Base-by-base conservation (phyloP, 306 rosid genomes). In the Acacia acuminata region DNA sequence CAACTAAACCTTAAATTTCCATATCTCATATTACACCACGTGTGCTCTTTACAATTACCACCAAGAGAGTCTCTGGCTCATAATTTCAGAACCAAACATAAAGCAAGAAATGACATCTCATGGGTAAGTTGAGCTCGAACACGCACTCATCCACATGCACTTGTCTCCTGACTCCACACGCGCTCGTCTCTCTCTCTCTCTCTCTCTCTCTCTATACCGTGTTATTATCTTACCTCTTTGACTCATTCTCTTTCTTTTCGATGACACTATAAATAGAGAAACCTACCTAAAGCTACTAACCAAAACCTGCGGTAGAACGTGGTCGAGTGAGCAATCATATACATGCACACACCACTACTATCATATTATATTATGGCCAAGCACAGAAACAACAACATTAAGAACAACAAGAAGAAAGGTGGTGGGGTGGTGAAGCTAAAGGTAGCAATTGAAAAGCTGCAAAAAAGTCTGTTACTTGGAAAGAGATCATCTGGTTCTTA, bases 361-460 rank as follows among this genome's bases (percentile, higher is more conserved):
- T 44, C 13, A 22, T 43, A 43, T 22, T 44, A 43, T 71, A 71
- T 40, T 8, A 88, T 90, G 98, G 86, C 85, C 0, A 64, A 72
- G 71, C 42, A 69, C 47, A 82, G 77, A 75, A 79, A 42, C 66
- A 76, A 4, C 34, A 25, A 30, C 55, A 60, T 27, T n/a, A 67
- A 48, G 25, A n/a, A 27, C 69, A 63, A 61, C 24, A 91, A 83
- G 87, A 88, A 71, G 64, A 90, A 77, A 78, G 79, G 78, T 42
- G 83, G 88, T 42, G 83, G 87, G 71, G 79, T 83, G 32, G 80
- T 87, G 50, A 88, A 90, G 82, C 79, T 94, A 22, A 90, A 86
- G 80, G 30, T 76, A 15, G 83, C 79, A 3, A 87, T 85, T 1
- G 84, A 90, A 77, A 95, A 90, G 86, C 87, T 93, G 13, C 90